phyloP scores from a whole-genome alignment of 148 eudicot species.

The Polygonum maritimum region DNA sequence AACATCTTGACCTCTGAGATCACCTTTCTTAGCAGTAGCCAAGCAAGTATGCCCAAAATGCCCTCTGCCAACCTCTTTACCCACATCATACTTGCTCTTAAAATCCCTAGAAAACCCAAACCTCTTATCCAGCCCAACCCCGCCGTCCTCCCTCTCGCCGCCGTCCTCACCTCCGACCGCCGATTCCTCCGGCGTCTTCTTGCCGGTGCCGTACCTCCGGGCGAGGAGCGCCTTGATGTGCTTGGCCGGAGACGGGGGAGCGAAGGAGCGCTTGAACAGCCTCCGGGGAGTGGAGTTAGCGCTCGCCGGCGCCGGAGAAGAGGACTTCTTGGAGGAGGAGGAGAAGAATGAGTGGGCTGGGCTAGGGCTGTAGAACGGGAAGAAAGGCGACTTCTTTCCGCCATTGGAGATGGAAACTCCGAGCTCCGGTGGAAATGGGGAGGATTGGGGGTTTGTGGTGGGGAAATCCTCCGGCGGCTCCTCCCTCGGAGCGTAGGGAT shows the following conservation, averaged over 20 bases:
- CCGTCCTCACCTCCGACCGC: conserved; percentile 13
- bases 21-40: conserved; percentile 39
- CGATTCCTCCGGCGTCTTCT: conserved; percentile 15
- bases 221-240: conserved; percentile 35
- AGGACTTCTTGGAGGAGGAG: neutral
- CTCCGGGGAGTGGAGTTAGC: conserved; percentile 29
- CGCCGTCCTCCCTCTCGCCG: conserved; percentile 22
- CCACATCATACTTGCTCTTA: conserved; percentile 33
- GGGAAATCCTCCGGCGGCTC: neutral
- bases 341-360: conserved; percentile 22
- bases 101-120: conserved; percentile 49
- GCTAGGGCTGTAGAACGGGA: conserved; percentile 41
- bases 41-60: conserved; percentile 63
- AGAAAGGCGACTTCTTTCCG: conserved; percentile 29
- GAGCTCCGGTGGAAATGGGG: conserved; percentile 1
- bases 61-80: conserved; percentile 57
- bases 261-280: conserved; percentile 30
- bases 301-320: conserved; percentile 24
- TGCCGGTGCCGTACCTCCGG: conserved; percentile 29
- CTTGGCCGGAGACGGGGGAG: conserved; percentile 65
- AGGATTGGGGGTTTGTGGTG: neutral
- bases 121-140: conserved; percentile 36
- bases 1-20: conserved; percentile 34
- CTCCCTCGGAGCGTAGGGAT: conserved; percentile 18
- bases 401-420: conserved; percentile 2